Evolutionary conservation across 768 basidiomycete species (phyloP).

Genomic region (Piloderma croceum): DNA sequence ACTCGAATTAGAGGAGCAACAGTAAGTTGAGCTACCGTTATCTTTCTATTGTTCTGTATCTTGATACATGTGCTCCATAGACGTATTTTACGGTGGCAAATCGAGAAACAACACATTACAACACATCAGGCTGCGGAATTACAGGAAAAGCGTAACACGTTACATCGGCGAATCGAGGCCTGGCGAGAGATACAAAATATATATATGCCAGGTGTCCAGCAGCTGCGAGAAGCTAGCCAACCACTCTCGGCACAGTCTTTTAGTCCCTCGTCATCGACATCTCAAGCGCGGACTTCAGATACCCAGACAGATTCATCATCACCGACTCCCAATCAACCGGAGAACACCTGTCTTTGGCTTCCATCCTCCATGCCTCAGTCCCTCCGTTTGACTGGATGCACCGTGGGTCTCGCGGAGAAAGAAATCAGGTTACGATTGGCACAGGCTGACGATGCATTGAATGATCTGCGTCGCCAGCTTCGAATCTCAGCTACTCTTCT

Average conservation of each 20-base stretch:
- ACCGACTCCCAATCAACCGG: background rate
- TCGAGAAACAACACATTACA: too few species aligned
- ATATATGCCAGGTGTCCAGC: slow-evolving; percentile 6
- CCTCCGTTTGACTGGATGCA: background rate
- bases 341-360: background rate
- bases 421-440: slow-evolving; percentile 7
- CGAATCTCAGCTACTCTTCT: slow-evolving; percentile 11
- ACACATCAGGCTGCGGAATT: slow-evolving; percentile 4
- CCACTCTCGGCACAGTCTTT: background rate
- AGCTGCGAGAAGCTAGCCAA: background rate
- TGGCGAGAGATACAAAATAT: slow-evolving; percentile 8
- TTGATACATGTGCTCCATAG: too few species aligned
- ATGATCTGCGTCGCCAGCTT: slow-evolving; percentile 1
- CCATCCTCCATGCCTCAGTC: background rate
- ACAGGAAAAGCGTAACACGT: background rate
- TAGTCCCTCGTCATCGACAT: too few species aligned
- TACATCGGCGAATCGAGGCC: slow-evolving; percentile 3
- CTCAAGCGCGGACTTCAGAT: too few species aligned
- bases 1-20: too few species aligned
- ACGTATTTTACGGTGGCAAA: too few species aligned
- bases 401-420: background rate
- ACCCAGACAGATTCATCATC: too few species aligned
- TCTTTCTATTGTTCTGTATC: too few species aligned
- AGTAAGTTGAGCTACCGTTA: too few species aligned
- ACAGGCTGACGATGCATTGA: slow-evolving; percentile 7